Evolutionary conservation across 2,329 filamentous ascomycete genomes (phyloP).

Genomic region (Raffaelea ambrosiae): DNA sequence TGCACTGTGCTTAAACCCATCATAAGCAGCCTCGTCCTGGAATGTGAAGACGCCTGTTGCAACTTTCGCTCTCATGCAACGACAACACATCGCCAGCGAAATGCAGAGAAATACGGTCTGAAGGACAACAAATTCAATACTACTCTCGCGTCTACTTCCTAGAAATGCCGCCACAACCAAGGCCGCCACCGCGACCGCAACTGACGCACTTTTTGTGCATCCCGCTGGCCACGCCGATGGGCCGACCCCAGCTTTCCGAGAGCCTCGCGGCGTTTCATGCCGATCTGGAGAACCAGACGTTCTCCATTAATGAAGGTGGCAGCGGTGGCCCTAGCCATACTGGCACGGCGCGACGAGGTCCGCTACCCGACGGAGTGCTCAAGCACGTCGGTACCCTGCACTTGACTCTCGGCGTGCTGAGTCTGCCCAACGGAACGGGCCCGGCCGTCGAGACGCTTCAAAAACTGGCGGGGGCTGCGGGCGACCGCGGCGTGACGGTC

Average conservation of each 20-base stretch:
- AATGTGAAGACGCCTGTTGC: too few relatives aligned
- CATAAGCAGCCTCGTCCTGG: not conserved
- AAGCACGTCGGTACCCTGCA: slow-evolving; percentile 75
- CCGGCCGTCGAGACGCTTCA: slow-evolving; percentile 32
- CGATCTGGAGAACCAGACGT: slow-evolving; percentile 35
- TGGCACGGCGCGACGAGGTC: slow-evolving; percentile 15
- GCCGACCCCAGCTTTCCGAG: slow-evolving; percentile 55
- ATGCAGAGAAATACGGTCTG: too few relatives aligned
- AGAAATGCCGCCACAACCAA: too few relatives aligned
- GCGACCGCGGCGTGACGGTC: slow-evolving; percentile 19
- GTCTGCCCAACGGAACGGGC: slow-evolving; percentile 39
- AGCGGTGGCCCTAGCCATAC: slow-evolving; percentile 14
- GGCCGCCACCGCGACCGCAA: slow-evolving; percentile 6
- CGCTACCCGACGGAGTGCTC: slow-evolving; percentile 58
- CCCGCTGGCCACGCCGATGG: slow-evolving; percentile 55
- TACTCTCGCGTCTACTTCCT: too few relatives aligned
- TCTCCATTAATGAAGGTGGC: slow-evolving; percentile 17
- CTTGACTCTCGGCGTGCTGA: slow-evolving; percentile 82
- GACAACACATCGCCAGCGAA: too few relatives aligned
- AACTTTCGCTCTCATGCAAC: not conserved
- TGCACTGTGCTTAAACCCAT: not conserved
- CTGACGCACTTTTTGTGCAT: slow-evolving; percentile 68
- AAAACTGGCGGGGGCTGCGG: slow-evolving; percentile 23
- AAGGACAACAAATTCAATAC: too few relatives aligned
- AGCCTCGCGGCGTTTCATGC: slow-evolving; percentile 54